A percentile compares a stretch with the other conserved stretches of the same genome.
Evolutionary conservation across 257 asterid species (phyloP).

Genomic region (Solanum okadae): DNA sequence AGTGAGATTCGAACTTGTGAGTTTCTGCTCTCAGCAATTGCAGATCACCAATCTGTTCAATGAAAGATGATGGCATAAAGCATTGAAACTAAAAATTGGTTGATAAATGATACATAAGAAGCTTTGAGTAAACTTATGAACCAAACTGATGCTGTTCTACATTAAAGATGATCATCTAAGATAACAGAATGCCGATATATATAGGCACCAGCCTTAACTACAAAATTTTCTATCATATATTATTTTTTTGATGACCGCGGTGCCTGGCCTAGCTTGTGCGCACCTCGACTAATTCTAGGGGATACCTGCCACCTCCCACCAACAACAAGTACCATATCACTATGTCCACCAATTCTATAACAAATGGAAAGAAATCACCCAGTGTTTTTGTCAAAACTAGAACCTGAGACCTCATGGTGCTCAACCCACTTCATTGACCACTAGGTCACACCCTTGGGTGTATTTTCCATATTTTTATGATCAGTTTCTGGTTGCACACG

Average conservation of each 20-base stretch:
- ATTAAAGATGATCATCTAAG: not conserved
- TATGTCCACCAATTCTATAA: not conserved
- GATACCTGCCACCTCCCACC: not conserved
- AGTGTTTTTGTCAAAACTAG: not conserved
- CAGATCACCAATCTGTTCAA: conserved; percentile 76
- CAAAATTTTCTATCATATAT: not conserved
- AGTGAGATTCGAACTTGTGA: conserved; percentile 92
- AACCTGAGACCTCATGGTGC: not conserved
- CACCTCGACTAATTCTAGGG: not conserved
- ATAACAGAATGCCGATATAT: not conserved
- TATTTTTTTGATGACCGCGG: not conserved
- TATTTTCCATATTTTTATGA: not conserved
- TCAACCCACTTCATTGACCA: not conserved
- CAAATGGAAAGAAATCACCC: not conserved
- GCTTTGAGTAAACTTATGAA: not conserved
- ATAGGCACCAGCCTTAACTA: not conserved
- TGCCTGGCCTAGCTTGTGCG: not conserved
- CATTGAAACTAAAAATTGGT: not conserved
- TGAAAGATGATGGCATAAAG: not conserved
- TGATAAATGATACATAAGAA: not conserved
- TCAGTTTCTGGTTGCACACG: not conserved
- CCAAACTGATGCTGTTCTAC: not conserved
- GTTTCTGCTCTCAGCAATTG: conserved; percentile 59
- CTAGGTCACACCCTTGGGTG: not conserved
- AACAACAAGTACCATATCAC: not conserved